Conservation (phyloP, 2,329 filamentous ascomycete species). For the Gaeumannomyces sp. region DNA sequence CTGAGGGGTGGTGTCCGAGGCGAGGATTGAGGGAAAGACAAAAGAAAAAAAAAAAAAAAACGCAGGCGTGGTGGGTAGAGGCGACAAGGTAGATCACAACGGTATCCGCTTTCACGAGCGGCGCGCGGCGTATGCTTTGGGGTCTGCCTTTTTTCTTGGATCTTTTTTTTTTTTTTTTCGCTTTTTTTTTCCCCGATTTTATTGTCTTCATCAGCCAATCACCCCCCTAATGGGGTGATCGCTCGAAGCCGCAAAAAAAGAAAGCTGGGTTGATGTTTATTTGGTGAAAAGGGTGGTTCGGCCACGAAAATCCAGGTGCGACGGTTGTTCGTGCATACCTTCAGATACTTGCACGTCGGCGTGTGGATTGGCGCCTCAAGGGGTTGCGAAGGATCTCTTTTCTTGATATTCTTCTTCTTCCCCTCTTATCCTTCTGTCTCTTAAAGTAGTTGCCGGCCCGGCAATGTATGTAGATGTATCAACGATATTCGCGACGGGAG, state of each 20-base stretch:
- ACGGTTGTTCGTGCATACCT: too few species aligned
- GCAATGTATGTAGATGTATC: background rate
- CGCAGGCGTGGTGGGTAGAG: background rate
- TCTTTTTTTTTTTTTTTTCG: background rate
- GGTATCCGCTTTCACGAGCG: background rate
- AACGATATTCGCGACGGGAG: background rate
- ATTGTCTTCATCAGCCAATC: background rate
- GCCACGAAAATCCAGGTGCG: too few species aligned
- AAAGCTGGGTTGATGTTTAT: background rate
- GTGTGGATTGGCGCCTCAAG: background rate
- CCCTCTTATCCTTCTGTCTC: background rate
- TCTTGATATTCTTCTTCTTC: background rate
- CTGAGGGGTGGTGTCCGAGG: background rate
- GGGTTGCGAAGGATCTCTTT: background rate
- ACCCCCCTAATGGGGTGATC: too few species aligned
- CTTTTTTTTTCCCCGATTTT: background rate
- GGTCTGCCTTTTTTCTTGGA: background rate
- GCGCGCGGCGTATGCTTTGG: background rate
- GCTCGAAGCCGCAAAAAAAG: background rate
- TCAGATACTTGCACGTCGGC: too few species aligned
- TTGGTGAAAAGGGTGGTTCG: background rate
- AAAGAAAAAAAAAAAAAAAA: background rate
- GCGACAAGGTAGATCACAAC: background rate
- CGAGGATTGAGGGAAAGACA: background rate
- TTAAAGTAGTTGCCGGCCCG: too few species aligned